Evolutionary conservation across 805 yeast genomes (phyloP), one percentile per base, ranked within the genome.

Genomic region (Saturnispora saitoi): DNA sequence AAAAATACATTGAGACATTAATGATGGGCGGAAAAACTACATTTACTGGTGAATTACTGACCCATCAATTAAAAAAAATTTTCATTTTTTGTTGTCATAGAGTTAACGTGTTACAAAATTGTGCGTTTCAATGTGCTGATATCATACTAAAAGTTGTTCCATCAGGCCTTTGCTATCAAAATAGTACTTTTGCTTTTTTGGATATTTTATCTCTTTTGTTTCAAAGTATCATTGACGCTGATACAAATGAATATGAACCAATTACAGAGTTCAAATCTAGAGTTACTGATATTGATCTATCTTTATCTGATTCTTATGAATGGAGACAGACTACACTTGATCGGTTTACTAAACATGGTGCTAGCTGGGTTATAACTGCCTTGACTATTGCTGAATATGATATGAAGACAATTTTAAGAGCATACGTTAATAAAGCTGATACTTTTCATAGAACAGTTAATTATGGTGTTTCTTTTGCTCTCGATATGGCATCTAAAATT

Each of bases 401-500:
- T 57, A 75, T 85, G 61, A 89, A 86, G 62, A 78, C 88, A 40
- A 70, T 91, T 54, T 70, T 93, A 42, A 93, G 86, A 58, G 71
- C 83, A 0, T 93, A 91, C 58, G 77, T 89, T 3, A 73, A 87
- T 1, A 58, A 55, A 29, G 59, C 59, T 7, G 62, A 63, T 42
- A 49, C 52, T 5, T 47, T 55, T 29, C 54, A 49, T 19, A 57
- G 58, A 50, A 49, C 54, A 2, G 75, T 86, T 38, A 82, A 85
- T 49, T 81, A 76, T 58, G 98, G 98, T 48, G 83, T 89, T 43
- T 82, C 95, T 0, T 86, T 91, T 71, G 98, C 99, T 0, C 69
- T 90, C 50, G 93, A 86, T 55, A 76, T 88, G 81, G 95, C 95
- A 1, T 88, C 93, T 4, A 63, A 76, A 4, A 75, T 87, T 11